phyloP scores from a whole-genome alignment of 805 yeast species.

The Metahyphopichia silvanorum region DNA sequence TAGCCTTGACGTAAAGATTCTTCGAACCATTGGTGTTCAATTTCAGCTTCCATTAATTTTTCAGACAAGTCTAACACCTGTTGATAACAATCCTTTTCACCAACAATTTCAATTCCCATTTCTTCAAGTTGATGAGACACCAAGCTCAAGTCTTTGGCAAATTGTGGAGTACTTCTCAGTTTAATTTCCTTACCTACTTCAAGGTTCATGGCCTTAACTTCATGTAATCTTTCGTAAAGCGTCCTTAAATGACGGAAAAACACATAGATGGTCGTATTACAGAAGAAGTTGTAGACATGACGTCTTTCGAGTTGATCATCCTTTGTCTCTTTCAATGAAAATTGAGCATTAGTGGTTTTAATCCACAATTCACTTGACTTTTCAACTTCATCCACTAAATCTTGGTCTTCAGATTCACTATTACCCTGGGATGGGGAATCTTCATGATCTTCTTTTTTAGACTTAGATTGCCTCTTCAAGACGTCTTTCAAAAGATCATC shows the following conservation, averaged over 20 bases:
- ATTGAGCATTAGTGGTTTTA: slow-evolving; percentile 30
- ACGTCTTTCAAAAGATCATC: slow-evolving; percentile 59
- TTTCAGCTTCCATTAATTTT: slow-evolving; percentile 78
- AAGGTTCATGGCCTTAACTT: slow-evolving; percentile 68
- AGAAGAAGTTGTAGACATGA: slow-evolving; percentile 71
- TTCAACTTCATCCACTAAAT: slow-evolving; percentile 27
- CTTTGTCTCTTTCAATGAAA: slow-evolving; percentile 21
- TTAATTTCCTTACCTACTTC: slow-evolving; percentile 73
- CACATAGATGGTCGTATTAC: slow-evolving; percentile 83
- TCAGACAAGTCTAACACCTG: slow-evolving; percentile 77
- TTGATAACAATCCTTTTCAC: slow-evolving; percentile 60
- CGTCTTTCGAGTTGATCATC: slow-evolving; percentile 45
- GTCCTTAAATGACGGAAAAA: slow-evolving; percentile 85
- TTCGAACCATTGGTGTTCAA: slow-evolving; percentile 94
- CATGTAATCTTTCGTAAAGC: slow-evolving; percentile 73
- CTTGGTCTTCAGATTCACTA: slow-evolving; percentile 32
- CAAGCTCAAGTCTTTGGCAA: slow-evolving; percentile 84
- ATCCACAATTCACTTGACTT: slow-evolving; percentile 43
- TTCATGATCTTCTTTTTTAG: slow-evolving; percentile 31
- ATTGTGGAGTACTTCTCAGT: slow-evolving; percentile 59
- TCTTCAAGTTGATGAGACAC: slow-evolving; percentile 78
- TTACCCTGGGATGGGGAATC: slow-evolving; percentile 24
- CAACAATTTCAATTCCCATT: slow-evolving; percentile 70
- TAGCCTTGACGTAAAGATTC: slow-evolving; percentile 94
- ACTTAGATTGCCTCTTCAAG: slow-evolving; percentile 47